phyloP scores from a whole-genome alignment of 148 eudicot genomes.

The Camellia lanceoleosa region DNA sequence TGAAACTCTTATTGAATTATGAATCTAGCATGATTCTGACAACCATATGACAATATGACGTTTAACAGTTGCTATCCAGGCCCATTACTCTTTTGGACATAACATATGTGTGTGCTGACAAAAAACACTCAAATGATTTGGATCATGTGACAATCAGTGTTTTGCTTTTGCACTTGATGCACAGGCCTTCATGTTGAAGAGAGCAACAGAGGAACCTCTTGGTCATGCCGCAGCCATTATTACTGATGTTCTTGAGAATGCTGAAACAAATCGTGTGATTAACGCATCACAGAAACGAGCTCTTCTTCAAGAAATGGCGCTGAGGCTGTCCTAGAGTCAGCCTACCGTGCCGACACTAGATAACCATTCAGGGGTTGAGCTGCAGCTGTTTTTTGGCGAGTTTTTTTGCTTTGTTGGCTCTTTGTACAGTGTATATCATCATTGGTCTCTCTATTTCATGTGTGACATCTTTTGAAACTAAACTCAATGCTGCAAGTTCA shows the following conservation, averaged over 20 bases:
- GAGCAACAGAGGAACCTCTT: constrained; percentile 84
- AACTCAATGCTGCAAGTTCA: background rate
- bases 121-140: background rate
- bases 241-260: constrained; percentile 83
- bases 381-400: background rate
- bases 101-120: background rate
- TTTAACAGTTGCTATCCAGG: background rate
- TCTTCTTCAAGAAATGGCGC: constrained; percentile 95
- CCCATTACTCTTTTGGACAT: background rate
- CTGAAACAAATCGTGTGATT: constrained; percentile 78
- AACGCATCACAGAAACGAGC: constrained; percentile 80
- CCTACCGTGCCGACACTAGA: background rate
- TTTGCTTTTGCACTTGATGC: background rate
- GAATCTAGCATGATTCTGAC: too few species aligned
- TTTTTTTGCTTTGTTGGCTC: background rate
- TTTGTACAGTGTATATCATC: background rate
- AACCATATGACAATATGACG: too few species aligned
- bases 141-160: background rate
- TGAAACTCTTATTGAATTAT: too few species aligned
- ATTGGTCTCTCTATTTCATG: too few species aligned
- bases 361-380: background rate
- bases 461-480: background rate
- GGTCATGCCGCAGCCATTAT: constrained; percentile 93
- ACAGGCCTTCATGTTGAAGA: constrained; percentile 94
- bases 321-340: constrained; percentile 45